Conservation (phyloP, 768 basidiomycete genomes). For the Leccinum ochraceum region DNA sequence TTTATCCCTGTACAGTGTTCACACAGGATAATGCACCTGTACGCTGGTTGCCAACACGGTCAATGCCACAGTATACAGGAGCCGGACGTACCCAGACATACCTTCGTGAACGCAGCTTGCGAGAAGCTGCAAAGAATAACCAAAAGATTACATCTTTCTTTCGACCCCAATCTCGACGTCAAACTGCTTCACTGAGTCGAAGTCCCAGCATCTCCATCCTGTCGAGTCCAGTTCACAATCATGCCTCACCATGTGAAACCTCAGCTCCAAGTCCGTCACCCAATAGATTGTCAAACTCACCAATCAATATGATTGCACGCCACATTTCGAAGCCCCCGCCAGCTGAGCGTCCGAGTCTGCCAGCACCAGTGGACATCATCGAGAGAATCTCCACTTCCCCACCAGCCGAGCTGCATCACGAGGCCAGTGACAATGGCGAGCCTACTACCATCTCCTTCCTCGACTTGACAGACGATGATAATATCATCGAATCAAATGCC, state of each 20-base stretch:
- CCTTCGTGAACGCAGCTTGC: neutral
- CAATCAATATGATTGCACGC: too few species aligned
- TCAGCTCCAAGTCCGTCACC: too few species aligned
- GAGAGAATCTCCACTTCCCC: too few species aligned
- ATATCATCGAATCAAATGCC: neutral
- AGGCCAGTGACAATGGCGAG: neutral
- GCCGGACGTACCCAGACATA: neutral
- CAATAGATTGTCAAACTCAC: too few species aligned
- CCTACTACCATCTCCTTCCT: neutral
- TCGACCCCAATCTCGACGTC: neutral
- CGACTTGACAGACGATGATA: neutral
- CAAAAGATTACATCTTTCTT: neutral
- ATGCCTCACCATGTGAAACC: too few species aligned
- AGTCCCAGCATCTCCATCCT: neutral
- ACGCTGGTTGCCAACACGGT: neutral
- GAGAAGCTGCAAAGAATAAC: neutral
- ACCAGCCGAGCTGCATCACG: too few species aligned
- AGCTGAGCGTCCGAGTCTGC: too few species aligned
- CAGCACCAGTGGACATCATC: too few species aligned
- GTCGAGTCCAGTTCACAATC: too few species aligned
- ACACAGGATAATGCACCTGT: neutral
- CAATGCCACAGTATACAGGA: neutral
- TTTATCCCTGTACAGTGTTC: neutral
- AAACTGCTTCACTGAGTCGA: neutral
- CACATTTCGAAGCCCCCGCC: too few species aligned